Percentiles rank a stretch among this genome's conserved stretches.
phyloP scores from a whole-genome alignment of 148 eudicot species.

The Persicaria maculosa region DNA sequence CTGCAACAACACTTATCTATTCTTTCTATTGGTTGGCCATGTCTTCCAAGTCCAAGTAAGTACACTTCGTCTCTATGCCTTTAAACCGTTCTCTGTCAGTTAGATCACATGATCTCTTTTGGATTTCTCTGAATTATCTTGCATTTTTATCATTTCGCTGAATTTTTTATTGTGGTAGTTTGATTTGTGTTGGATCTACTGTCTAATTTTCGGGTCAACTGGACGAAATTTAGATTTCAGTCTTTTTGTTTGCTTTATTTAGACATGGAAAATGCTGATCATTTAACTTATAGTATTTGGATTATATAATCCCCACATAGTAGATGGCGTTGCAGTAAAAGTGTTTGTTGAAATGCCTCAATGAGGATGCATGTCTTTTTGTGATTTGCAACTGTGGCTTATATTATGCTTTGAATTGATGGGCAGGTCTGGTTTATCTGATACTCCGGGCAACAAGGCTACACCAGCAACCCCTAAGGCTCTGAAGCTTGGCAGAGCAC shows the following conservation, averaged over 20 bases:
- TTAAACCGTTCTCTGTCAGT: background rate
- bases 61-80: background rate
- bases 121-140: background rate
- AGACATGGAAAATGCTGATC: background rate
- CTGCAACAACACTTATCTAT: too few relatives aligned
- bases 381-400: slow-evolving; percentile 11
- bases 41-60: slow-evolving; percentile 90
- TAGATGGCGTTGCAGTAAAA: background rate
- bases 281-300: background rate
- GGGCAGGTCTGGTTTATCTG: slow-evolving; percentile 62
- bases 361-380: background rate
- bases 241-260: background rate
- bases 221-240: background rate
- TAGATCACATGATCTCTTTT: background rate
- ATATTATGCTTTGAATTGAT: slow-evolving; percentile 11
- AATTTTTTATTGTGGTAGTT: too few relatives aligned
- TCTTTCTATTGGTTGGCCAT: slow-evolving; percentile 19
- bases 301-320: background rate
- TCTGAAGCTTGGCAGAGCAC: slow-evolving; percentile 43
- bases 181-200: background rate
- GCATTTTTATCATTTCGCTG: background rate
- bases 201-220: background rate
- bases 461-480: slow-evolving; percentile 61
- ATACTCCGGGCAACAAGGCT: slow-evolving; percentile 49
- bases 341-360: background rate